These are phyloP conservation scores for Blastobotrys capitulatus DNA, from an alignment of 1,139 yeast genomes.

Conservation along the genomic window DNA sequence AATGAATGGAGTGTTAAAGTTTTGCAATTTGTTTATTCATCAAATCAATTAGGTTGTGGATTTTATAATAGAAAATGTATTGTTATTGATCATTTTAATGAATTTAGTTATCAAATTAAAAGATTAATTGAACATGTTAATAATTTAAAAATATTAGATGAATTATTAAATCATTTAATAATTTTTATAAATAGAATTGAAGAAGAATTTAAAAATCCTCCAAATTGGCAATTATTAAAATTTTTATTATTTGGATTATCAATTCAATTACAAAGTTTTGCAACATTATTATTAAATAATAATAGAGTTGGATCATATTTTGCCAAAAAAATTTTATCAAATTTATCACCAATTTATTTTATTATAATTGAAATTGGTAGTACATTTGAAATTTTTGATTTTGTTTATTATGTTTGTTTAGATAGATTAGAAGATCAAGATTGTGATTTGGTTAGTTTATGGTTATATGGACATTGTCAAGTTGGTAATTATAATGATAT, in stretches of 20 bases:
- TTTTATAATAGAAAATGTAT: neutral
- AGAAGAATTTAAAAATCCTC: constrained; percentile 4
- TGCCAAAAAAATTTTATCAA: constrained; percentile 40
- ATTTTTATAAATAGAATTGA: constrained; percentile 8
- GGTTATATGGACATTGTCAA: constrained; percentile 41
- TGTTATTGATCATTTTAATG: constrained; percentile 14
- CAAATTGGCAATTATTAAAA: constrained; percentile 36
- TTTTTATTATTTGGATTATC: constrained; percentile 46
- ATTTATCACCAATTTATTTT: constrained; percentile 51
- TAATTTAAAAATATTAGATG: constrained; percentile 10
- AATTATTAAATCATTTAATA: constrained; percentile 9
- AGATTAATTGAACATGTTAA: constrained; percentile 15
- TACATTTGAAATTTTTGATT: constrained; percentile 64
- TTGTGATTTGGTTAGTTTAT: constrained; percentile 18
- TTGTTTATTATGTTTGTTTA: constrained; percentile 49
- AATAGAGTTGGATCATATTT: constrained; percentile 21
- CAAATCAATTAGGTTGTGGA: constrained; percentile 2
- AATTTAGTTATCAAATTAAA: constrained; percentile 19
- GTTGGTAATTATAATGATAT: constrained; percentile 30
- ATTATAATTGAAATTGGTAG: constrained; percentile 56
- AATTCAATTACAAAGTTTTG: constrained; percentile 52
- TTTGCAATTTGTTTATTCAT: constrained; percentile 4
- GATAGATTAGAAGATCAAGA: constrained; percentile 39
- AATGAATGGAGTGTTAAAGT: neutral
- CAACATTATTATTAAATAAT: constrained; percentile 35